These are phyloP conservation scores for Delphinella strobiligena DNA, from an alignment of 2,329 filamentous ascomycete genomes.

Conservation along the genomic window DNA sequence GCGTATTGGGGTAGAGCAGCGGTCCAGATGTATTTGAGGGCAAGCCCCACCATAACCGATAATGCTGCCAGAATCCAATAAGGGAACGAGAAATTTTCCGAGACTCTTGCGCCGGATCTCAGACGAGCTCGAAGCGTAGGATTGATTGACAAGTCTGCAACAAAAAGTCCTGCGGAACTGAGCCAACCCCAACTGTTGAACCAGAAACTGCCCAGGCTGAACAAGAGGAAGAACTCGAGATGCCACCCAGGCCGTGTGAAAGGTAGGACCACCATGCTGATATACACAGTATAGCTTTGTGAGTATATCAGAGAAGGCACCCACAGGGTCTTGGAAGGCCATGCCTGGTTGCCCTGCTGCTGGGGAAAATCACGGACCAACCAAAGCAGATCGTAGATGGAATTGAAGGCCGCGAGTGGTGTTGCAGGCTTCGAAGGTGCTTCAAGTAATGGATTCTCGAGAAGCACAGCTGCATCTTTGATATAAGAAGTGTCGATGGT, in stretches of 20 bases:
- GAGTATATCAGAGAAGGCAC: conserved; percentile 32
- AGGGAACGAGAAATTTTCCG: conserved; percentile 12
- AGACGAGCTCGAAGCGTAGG: conserved; percentile 12
- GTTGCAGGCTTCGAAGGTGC: conserved; percentile 22
- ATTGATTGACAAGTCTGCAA: conserved; percentile 15
- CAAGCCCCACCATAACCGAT: conserved; percentile 11
- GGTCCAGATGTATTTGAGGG: conserved; percentile 17
- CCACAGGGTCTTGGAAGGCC: conserved; percentile 36
- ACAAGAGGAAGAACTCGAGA: conserved; percentile 19
- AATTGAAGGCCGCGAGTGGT: conserved; percentile 33
- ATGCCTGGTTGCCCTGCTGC: conserved; percentile 30
- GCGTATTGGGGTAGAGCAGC: conserved; percentile 14
- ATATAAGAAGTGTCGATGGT: conserved; percentile 22
- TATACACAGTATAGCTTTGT: conserved; percentile 37
- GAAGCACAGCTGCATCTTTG: conserved; percentile 23
- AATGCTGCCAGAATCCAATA: conserved; percentile 11
- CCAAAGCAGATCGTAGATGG: conserved; percentile 37
- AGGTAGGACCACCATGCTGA: conserved; percentile 35
- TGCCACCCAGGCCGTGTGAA: conserved; percentile 31
- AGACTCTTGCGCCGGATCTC: conserved; percentile 13
- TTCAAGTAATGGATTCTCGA: conserved; percentile 26
- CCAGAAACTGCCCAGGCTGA: conserved; percentile 19
- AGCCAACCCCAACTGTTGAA: conserved; percentile 21
- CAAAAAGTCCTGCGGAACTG: conserved; percentile 15
- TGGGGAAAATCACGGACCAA: conserved; percentile 24